Base-by-base conservation (phyloP, 176 grass and related monocot species). In the Otatea glauca region DNA sequence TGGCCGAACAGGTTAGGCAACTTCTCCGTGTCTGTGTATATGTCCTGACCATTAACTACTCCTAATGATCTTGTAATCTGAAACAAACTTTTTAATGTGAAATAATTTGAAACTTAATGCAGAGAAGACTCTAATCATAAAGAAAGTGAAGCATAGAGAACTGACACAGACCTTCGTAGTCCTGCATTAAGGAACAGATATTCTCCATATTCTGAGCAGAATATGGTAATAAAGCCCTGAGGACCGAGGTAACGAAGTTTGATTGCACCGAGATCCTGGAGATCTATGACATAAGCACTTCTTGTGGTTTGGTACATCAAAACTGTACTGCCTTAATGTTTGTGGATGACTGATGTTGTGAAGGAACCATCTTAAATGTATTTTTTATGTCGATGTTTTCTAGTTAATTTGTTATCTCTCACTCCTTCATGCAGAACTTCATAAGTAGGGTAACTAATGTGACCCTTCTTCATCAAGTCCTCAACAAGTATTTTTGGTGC, bases 401-500 rank as follows among this genome's bases (percentile, higher is more conserved):
- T 90, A 82, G 51, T 75, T 74, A 93, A 53, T 48, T 87, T 95
- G 70, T 84, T 93, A 84, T 95, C 89, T 93, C 96, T 93, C 51
- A 95, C 89, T 86, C 92, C 96, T 88, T 90, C 92, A 83, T 95
- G 92, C 61, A 98, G 88, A 75, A 94, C 51, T 84, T 98, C 96
- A 78, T 98, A 98, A 23, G 96, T 87, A 92, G 41, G 65, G 64
- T 98, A 95, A 65, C 87, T 93, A 82, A 98, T 93, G 83, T 94
- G 91, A 70, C 92, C 91, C 49, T 95, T 98, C 83, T 95, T 98
- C 87, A 95, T 68, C 83, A 98, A 84, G 48, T 98, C 96, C 79
- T 98, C 96, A 62, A 98, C 91, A 82, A 98, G 87, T 87, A 98
- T 93, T 88, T 98, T 98, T 54, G 96, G 96, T 77, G 92, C 91